Percentiles rank a stretch among this genome's conserved stretches.
Conservation (phyloP, 2,329 filamentous ascomycete genomes). For the Trichoderma sp. region DNA sequence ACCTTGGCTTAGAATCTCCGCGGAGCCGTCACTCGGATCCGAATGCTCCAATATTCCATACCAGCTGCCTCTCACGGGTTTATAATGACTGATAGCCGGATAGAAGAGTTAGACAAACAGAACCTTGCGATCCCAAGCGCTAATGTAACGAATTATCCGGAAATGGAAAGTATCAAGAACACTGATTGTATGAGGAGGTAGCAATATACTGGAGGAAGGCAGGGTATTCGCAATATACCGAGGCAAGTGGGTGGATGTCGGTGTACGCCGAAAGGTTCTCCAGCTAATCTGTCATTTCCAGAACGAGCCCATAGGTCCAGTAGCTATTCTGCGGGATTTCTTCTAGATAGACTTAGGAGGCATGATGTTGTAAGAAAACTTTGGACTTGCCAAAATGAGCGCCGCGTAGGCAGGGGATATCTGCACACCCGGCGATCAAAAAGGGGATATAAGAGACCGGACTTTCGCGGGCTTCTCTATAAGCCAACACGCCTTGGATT, state of each 20-base stretch:
- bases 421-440: background rate
- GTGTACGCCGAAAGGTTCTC: background rate
- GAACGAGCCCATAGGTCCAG: background rate
- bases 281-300: background rate
- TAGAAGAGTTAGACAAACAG: background rate
- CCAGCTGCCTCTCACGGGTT: background rate
- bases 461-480: background rate
- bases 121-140: background rate
- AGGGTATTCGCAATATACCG: background rate
- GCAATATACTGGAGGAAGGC: background rate
- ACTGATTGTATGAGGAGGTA: background rate
- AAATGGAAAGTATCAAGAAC: background rate
- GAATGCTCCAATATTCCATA: background rate
- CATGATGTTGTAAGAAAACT: background rate
- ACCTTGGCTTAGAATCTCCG: background rate
- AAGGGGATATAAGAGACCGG: background rate
- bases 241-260: background rate
- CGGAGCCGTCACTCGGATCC: background rate
- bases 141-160: background rate
- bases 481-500: background rate
- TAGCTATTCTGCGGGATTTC: background rate
- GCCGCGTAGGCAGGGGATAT: background rate
- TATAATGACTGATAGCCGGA: background rate
- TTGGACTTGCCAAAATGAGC: background rate
- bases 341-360: background rate